Evolutionary conservation across 306 rosid species (phyloP).

Genomic region (Citrullus colocynthis): DNA sequence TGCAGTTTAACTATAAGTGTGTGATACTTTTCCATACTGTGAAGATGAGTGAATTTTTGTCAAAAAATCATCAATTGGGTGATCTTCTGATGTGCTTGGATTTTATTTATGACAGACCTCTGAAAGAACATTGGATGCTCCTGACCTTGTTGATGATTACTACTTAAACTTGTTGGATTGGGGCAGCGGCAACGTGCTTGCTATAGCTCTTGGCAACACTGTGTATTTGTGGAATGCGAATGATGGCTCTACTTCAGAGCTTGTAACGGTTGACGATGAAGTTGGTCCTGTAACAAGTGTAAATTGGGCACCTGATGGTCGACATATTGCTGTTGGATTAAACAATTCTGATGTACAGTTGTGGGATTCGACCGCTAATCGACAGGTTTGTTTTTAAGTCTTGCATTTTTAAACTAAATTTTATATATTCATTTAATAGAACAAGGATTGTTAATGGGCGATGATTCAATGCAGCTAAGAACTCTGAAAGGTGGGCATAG

Average conservation of each 20-base stretch:
- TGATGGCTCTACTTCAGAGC: no score
- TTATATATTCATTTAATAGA: no score
- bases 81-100: neutral
- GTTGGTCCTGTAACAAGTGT: no score
- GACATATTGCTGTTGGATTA: conserved; percentile 34
- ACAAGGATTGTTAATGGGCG: no score
- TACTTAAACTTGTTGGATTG: conserved; percentile 59
- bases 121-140: conserved; percentile 68
- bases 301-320: no score
- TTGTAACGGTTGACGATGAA: no score
- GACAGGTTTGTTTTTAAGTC: neutral
- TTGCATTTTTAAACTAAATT: no score
- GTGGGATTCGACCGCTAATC: conserved; percentile 33
- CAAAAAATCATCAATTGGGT: neutral
- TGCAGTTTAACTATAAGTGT: neutral
- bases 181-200: no score
- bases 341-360: conserved; percentile 52
- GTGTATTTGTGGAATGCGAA: no score
- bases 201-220: no score
- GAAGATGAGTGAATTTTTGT: neutral
- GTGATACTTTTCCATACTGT: neutral
- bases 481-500: no score
- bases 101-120: conserved; percentile 26
- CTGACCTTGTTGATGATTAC: conserved; percentile 51
- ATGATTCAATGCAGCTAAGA: no score